Base-by-base conservation (phyloP, 2,329 filamentous ascomycete genomes). In the Colletotrichum paranaense region DNA sequence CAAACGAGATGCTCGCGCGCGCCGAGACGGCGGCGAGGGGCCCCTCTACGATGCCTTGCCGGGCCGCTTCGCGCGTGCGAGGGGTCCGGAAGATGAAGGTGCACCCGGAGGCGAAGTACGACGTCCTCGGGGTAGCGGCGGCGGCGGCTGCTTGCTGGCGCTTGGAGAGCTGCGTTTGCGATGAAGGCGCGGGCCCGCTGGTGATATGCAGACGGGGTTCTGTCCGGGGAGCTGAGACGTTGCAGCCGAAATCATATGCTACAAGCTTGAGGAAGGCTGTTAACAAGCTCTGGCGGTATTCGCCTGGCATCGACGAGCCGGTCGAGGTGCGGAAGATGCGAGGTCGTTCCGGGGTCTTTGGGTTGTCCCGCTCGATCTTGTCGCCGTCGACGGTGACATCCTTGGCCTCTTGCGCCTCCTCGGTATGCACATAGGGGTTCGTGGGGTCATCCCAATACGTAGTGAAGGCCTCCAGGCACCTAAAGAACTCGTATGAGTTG, bases 401-500 rank as follows among this genome's bases (percentile, higher is more conserved):
- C 55, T 55, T 66, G 28, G 35, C 56, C 28, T 28, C 72, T 5
- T 8, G 72, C 38, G n/a, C 38, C 12, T 75, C 72, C n/a, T 64
- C 49, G 12, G 57, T 19, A 26, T 62, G 67, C 38, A 73, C 67
- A 4, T 76, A 72, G 6, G 81, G 74, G 35, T 79, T 79, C 7
- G 89, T 89, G 0, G 90, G 88, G 77, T 92, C 91, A 38, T 91
- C 88, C 91, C 91, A 92, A 77, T 86, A 92, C 0, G 84, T 78
- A 2, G 89, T 88, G 77, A 91, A 86, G 30, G 86, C 79, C 76
- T 92, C 91, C 24, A 92, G 83, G 76, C 90, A 88, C 65, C 89
- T 89, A 81, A 88, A 92, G 80, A 92, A 92, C 80, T 92, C 91
- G 76, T 92, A 92, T 5, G 89, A 87, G 76, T 91, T 92, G 16